Base-by-base conservation (phyloP, 208 protist species). In the Endotrypanum monterogeii region DNA sequence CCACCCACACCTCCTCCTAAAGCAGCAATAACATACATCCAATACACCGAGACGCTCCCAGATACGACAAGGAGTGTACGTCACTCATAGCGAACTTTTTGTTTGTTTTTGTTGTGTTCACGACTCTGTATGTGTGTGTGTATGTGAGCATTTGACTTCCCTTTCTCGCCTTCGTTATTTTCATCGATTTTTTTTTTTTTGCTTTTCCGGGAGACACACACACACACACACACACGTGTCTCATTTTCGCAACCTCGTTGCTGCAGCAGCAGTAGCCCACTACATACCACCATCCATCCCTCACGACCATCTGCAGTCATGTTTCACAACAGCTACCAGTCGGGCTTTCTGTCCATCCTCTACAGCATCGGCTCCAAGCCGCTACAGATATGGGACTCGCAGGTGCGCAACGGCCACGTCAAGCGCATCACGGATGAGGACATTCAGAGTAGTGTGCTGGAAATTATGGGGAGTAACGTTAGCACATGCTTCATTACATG, bases 401-500 rank as follows among this genome's bases (percentile, higher is more conserved):
- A 98, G 80, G 98, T 99, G 50, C 86, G 95, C 68, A 99, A 99
- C 84, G 98, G 99, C 44, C 98, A 99, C 77, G 99, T 99, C 58
- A 99, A 99, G 92, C 92, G 99, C 51, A 99, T 99, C 70, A 99
- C 98, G 12, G 99, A 99, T 77, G 96, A 99, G 69, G 98, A 99
- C 79, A 99, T 99, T 74, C 98, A 99, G 86, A 99, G 96, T 67
- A 96, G 89, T 66, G 99, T 99, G 52, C 75, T 99, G 18, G 98
- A 99, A 89, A 97, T 99, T 55, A 98, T 99, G 70, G 97, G 98
- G 41, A 99, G 96, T 52, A 99, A 99, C 82, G 98, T 99, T 23
- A 97, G 90, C 71, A 99, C 97, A 14, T 99, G 92, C 80, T 99
- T 94, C 92, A 99, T 99, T 70, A 98, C 96, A 12, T 99, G 98